Evolutionary conservation across 2,329 filamentous ascomycete genomes (phyloP).

Genomic region (Thelonectria olida): DNA sequence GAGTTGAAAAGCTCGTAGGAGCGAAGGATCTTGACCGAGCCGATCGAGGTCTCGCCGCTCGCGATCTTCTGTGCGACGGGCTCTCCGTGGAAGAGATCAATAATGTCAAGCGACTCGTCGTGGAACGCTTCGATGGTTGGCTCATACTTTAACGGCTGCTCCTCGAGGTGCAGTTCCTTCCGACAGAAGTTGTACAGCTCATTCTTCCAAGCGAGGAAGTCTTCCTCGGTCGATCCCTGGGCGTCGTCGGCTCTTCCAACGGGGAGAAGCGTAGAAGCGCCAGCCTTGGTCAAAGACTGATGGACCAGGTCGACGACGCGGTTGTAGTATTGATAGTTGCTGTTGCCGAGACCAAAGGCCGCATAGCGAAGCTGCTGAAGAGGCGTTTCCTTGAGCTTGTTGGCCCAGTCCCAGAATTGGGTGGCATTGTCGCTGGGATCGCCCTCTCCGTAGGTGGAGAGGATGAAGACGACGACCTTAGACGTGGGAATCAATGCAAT

Average conservation of each 20-base stretch:
- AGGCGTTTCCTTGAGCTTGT: constrained; percentile 11
- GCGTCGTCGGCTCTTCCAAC: constrained; percentile 42
- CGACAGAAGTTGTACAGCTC: constrained; percentile 31
- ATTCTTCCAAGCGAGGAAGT: constrained; percentile 46
- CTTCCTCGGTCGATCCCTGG: constrained; percentile 41
- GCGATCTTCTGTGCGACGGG: constrained; percentile 29
- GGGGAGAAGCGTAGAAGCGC: constrained; percentile 33
- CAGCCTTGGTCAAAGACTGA: constrained; percentile 30
- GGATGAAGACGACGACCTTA: constrained; percentile 43
- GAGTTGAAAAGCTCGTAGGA: constrained; percentile 36
- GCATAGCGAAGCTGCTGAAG: constrained; percentile 37
- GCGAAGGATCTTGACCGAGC: constrained; percentile 10
- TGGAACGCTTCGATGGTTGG: constrained; percentile 23
- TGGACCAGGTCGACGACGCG: constrained; percentile 38
- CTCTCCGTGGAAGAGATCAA: constrained; percentile 29
- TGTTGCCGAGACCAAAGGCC: constrained; percentile 47
- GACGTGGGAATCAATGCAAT: constrained; percentile 39
- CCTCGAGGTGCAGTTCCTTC: constrained; percentile 31
- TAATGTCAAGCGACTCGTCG: constrained; percentile 19
- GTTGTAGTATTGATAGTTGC: constrained; percentile 47
- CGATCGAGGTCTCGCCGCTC: constrained; percentile 22
- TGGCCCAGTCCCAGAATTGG: constrained; percentile 37
- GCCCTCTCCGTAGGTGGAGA: constrained; percentile 49
- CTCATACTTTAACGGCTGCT: constrained; percentile 35
- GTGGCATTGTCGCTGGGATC: constrained; percentile 47